phyloP scores from a whole-genome alignment of 2,329 filamentous ascomycete species.

The Xylariaceae sp. region DNA sequence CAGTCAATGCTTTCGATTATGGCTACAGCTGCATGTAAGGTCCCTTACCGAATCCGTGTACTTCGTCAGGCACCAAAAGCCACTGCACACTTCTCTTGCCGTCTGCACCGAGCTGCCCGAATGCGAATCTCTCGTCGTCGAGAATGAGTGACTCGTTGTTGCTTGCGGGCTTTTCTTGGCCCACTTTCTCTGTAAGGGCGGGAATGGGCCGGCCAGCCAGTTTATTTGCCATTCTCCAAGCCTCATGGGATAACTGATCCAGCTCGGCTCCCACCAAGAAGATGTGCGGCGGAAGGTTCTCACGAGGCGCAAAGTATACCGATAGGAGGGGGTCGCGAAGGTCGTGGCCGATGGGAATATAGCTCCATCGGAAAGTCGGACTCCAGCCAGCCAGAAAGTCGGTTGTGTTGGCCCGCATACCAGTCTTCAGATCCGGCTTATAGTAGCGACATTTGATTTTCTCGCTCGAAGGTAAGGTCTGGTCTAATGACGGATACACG shows the following conservation, averaged over 20 bases:
- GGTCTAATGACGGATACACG: slow-evolving; percentile 51
- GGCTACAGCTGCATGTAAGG: neutral
- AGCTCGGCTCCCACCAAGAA: slow-evolving; percentile 53
- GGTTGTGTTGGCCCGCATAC: slow-evolving; percentile 31
- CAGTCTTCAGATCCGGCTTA: slow-evolving; percentile 40
- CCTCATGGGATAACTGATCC: slow-evolving; percentile 53
- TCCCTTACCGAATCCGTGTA: slow-evolving; percentile 44
- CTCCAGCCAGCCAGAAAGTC: slow-evolving; percentile 41
- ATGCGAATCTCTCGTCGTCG: slow-evolving; percentile 46
- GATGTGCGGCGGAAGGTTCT: slow-evolving; percentile 48
- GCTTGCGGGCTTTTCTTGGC: slow-evolving; percentile 31
- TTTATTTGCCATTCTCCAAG: slow-evolving; percentile 45
- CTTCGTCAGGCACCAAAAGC: slow-evolving; percentile 50
- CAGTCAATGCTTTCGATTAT: neutral
- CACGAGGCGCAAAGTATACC: slow-evolving; percentile 42
- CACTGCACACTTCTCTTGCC: slow-evolving; percentile 44
- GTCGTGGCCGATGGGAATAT: slow-evolving; percentile 44
- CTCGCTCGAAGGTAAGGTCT: slow-evolving; percentile 38
- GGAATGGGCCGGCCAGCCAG: slow-evolving; percentile 43
- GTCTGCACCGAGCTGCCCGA: slow-evolving; percentile 38
- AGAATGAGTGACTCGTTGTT: slow-evolving; percentile 32
- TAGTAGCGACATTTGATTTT: slow-evolving; percentile 44
- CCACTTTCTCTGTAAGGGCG: slow-evolving; percentile 36
- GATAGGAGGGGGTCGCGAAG: slow-evolving; percentile 49
- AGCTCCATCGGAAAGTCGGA: slow-evolving; percentile 49